These are phyloP conservation scores for Neurospora terricola DNA, from an alignment of 495 filamentous ascomycete genomes.

Conservation along the genomic window DNA sequence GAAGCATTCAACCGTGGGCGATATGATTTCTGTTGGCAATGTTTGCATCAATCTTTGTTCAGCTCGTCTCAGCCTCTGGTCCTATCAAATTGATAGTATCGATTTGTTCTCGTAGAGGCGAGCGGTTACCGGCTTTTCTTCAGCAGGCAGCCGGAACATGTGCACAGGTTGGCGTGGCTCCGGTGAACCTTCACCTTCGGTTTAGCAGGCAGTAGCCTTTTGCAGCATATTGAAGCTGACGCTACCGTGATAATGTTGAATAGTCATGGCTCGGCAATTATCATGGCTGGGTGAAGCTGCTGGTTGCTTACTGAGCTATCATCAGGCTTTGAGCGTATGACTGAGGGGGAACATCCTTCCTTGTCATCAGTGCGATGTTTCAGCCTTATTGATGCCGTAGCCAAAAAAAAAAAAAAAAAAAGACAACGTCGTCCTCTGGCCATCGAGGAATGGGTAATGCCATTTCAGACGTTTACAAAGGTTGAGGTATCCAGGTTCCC, in stretches of 20 bases:
- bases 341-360: background rate
- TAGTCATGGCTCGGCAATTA: background rate
- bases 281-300: background rate
- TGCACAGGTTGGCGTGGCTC: background rate
- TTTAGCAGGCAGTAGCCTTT: background rate
- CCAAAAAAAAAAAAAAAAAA: background rate
- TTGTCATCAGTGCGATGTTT: background rate
- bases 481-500: background rate
- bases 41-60: background rate
- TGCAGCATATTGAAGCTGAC: background rate
- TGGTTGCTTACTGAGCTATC: background rate
- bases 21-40: background rate
- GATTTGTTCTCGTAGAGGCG: background rate
- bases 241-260: background rate
- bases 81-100: background rate
- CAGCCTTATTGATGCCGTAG: background rate
- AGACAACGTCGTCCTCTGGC: background rate
- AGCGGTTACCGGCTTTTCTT: background rate
- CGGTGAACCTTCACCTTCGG: background rate
- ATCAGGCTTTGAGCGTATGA: background rate
- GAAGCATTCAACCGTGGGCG: background rate
- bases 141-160: background rate
- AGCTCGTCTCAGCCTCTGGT: background rate
- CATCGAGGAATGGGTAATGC: background rate
- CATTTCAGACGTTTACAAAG: background rate